Conservation (phyloP, 2,329 filamentous ascomycete genomes). For the Didymella arachidicola region DNA sequence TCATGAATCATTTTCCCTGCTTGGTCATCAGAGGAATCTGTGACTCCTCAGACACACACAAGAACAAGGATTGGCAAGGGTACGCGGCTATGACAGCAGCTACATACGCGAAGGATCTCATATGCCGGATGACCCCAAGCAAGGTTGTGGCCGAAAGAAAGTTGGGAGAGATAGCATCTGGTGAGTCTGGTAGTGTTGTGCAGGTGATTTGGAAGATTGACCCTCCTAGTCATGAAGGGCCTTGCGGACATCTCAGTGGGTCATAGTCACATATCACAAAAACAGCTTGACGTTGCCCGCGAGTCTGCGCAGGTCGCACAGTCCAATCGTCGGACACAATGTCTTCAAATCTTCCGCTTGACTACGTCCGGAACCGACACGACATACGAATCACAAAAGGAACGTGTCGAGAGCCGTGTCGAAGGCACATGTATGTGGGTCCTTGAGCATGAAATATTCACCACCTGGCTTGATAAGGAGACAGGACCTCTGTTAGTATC, state of each 20-base stretch:
- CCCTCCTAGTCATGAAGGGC: too few relatives aligned
- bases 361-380: conserved; percentile 23
- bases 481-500: conserved; percentile 31
- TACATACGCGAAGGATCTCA: conserved; percentile 7
- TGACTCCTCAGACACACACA: conserved; percentile 11
- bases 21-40: conserved; percentile 13
- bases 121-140: not conserved
- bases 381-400: conserved; percentile 33
- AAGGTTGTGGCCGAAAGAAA: not conserved
- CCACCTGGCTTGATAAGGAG: conserved; percentile 24
- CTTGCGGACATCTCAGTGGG: too few relatives aligned
- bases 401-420: conserved; percentile 26
- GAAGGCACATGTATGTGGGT: conserved; percentile 33
- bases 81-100: conserved; percentile 11
- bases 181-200: too few relatives aligned
- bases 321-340: not conserved
- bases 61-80: conserved; percentile 12
- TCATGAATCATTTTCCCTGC: conserved; percentile 7
- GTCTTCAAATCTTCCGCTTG: conserved; percentile 33
- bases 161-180: not conserved
- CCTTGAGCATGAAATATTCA: conserved; percentile 26
- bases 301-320: too few relatives aligned
- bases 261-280: too few relatives aligned
- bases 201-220: too few relatives aligned
- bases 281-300: too few relatives aligned